A percentile compares a stretch with the other conserved stretches of the same genome.
Conservation (phyloP, 1,139 yeast genomes). For the Debaryomycetaceae sp. region DNA sequence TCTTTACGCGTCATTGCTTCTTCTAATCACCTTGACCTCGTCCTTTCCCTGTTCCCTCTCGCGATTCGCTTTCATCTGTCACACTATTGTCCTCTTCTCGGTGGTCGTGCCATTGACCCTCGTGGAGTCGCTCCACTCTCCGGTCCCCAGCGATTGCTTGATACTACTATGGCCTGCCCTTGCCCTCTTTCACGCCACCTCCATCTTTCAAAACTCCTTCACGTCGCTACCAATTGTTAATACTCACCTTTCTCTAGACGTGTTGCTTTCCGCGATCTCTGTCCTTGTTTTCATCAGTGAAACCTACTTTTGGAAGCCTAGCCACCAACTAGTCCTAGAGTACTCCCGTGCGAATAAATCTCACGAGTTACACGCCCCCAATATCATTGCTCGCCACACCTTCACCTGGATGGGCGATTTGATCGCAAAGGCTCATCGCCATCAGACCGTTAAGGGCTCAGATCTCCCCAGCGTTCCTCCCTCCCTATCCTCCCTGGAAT, state of each 20-base stretch:
- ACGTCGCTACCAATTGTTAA: constrained; percentile 18
- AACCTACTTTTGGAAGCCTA: constrained; percentile 17
- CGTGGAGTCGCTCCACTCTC: constrained; percentile 21
- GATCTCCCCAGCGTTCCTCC: constrained; percentile 48
- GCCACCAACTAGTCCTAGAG: constrained; percentile 12
- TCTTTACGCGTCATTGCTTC: no score
- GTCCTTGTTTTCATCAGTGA: background rate
- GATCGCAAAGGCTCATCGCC: constrained; percentile 36
- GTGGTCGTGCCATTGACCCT: constrained; percentile 30
- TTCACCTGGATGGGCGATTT: constrained; percentile 56
- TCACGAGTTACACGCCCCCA: constrained; percentile 23
- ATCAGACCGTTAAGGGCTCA: constrained; percentile 35
- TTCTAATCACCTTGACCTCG: no score
- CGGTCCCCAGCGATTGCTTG: constrained; percentile 24
- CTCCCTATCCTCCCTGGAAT: constrained; percentile 25
- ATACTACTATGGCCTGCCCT: constrained; percentile 34
- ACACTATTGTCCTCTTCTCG: no score
- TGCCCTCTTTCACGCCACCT: constrained; percentile 10
- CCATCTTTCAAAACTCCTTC: constrained; percentile 20
- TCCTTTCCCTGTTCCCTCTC: no score
- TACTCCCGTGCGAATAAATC: constrained; percentile 6
- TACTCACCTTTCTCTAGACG: background rate
- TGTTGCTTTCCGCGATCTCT: background rate
- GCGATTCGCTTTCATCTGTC: no score
- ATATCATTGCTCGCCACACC: constrained; percentile 40